A percentile compares a stretch with the other conserved stretches of the same genome.
These are phyloP conservation scores for Corniculantispora saksenae DNA, from an alignment of 2,329 filamentous ascomycete species.

Conservation along the genomic window DNA sequence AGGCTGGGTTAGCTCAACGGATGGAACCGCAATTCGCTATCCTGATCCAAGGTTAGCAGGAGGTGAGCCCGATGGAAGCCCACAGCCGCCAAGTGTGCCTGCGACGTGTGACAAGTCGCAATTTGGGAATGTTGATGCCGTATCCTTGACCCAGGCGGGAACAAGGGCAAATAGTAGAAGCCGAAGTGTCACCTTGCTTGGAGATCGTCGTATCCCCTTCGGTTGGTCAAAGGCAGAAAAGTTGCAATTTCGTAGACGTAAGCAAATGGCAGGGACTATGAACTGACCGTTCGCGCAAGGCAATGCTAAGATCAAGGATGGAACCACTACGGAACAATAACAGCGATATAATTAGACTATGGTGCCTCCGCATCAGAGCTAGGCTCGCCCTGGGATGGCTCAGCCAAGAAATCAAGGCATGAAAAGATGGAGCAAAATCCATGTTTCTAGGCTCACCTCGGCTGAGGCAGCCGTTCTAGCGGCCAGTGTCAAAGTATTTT, in stretches of 20 bases:
- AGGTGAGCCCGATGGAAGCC: background rate
- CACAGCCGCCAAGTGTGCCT: background rate
- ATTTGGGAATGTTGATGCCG: slow-evolving; percentile 9
- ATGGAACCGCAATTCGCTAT: slow-evolving; percentile 13
- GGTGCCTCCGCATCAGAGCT: slow-evolving; percentile 18
- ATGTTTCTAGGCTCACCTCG: slow-evolving; percentile 18
- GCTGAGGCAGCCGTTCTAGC: slow-evolving; percentile 16
- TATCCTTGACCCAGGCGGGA: slow-evolving; percentile 1
- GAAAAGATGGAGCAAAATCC: slow-evolving; percentile 17
- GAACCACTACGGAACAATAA: slow-evolving; percentile 18
- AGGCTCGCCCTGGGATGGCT: slow-evolving; percentile 7
- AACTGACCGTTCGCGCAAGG: slow-evolving; percentile 15
- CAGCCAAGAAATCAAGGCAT: slow-evolving; percentile 16
- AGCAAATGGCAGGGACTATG: background rate
- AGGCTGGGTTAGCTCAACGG: slow-evolving; percentile 6
- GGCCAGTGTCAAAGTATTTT: slow-evolving; percentile 14
- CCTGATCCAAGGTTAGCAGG: slow-evolving; percentile 3
- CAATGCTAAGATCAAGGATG: slow-evolving; percentile 20
- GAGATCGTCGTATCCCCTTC: background rate
- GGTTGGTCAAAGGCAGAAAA: background rate
- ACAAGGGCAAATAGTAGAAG: background rate
- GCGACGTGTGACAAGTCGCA: slow-evolving; percentile 13
- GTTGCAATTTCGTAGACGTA: slow-evolving; percentile 9
- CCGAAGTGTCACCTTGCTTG: background rate
- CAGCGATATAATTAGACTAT: slow-evolving; percentile 20